Base-by-base conservation (phyloP, 1,284 basidiomycete species). In the Irpex lacteus region DNA sequence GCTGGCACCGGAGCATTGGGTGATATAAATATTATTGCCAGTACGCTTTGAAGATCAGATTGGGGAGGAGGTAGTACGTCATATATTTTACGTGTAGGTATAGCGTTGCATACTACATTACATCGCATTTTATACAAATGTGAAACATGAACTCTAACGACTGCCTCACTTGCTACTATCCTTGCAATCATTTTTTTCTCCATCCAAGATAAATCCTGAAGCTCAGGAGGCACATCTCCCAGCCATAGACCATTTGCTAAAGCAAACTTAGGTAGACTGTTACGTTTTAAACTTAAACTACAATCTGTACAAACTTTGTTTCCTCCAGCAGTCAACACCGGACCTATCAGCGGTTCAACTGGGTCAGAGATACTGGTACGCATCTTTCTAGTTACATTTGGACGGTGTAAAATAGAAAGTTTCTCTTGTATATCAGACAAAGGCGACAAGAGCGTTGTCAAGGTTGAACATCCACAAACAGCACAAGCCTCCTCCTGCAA, bases 201-300 rank as follows among this genome's bases (percentile, higher is more conserved):
- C 5, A 71, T 67, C 62, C 71, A 77, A 1, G 61, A 70, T 18
- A 81, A 62, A 15, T 65, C 50, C 49, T 68, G 18, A 0, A 80
- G 61, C 15, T 70, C 65, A 19, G 60, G 2, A 0, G 78, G 79
- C 0, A 80, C 70, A 11, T 74, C 64, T n/a, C 79, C 78, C 0
- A 80, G 19, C 80, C 79, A 81, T 1, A 79, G 60, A 1, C 76
- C 75, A 65, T 77, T 77, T 1, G 74, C 74, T 5, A 81, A 60
- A 19, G 77, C 68, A 52, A 63, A 34, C 18, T 52, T 55, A 9
- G 77, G 77, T 9, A 75, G 60, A 38, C 63, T 21, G 3, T 32
- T 26, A 6, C 21, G 2, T 9, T 32, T 15, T 13, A 78, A 5
- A 47, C 32, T 13, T 9, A 60, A 34, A 11, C n/a, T 11, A 34